Evolutionary conservation across 306 rosid species (phyloP).

Genomic region (Vigna radiata): DNA sequence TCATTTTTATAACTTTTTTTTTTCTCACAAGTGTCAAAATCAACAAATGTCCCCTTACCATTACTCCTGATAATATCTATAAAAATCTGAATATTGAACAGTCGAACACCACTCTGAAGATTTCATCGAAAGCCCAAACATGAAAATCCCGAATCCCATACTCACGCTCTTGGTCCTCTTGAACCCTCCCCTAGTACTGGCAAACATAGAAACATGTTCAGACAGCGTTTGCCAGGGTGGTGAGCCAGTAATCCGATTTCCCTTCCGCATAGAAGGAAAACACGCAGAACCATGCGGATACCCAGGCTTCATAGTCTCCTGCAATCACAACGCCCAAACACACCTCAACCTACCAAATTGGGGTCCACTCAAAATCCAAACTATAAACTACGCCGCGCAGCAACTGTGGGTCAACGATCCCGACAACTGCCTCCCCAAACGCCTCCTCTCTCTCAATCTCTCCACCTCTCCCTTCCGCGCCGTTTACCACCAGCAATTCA

Average conservation of each 20-base stretch:
- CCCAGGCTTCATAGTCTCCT: conserved; percentile 63
- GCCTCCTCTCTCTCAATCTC: conserved; percentile 61
- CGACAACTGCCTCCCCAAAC: conserved; percentile 64
- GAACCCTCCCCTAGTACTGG: conserved; percentile 35
- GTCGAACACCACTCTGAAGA: background rate
- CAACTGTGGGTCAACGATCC: conserved; percentile 78
- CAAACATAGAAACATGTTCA: conserved; percentile 53
- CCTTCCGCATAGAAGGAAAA: conserved; percentile 50
- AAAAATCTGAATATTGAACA: background rate
- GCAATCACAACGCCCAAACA: conserved; percentile 53
- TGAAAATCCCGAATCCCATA: conserved; percentile 44
- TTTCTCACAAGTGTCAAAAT: too few relatives aligned
- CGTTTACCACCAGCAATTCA: conserved; percentile 48
- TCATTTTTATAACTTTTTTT: too few relatives aligned
- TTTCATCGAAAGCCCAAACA: conserved; percentile 23
- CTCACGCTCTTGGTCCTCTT: conserved; percentile 32
- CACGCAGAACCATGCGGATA: conserved; percentile 60
- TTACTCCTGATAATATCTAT: too few relatives aligned
- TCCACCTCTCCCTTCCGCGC: conserved; percentile 60
- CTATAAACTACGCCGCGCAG: conserved; percentile 65
- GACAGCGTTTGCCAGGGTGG: conserved; percentile 43
- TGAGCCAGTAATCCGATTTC: conserved; percentile 61
- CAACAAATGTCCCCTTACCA: too few relatives aligned
- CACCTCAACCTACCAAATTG: conserved; percentile 58
- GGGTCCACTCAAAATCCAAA: conserved; percentile 53